Percentiles rank a stretch among this genome's conserved stretches.
These are phyloP conservation scores for Forsythia suspensa DNA, from an alignment of 257 asterid species.

Conservation along the genomic window DNA sequence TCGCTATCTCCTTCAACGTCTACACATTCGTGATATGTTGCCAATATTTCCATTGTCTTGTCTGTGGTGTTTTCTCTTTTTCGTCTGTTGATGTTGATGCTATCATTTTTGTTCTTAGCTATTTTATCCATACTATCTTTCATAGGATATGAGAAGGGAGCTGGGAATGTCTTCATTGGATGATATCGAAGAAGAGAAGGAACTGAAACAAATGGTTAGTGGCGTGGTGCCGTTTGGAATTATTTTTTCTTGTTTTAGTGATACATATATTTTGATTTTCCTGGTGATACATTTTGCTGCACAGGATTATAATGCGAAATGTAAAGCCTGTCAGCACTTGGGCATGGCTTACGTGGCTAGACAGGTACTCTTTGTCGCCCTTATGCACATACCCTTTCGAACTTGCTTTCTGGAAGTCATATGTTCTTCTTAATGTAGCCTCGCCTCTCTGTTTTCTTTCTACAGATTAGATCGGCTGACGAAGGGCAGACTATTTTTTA, in stretches of 20 bases:
- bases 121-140: background rate
- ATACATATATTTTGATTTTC: background rate
- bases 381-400: background rate
- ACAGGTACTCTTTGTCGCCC: slow-evolving; percentile 50
- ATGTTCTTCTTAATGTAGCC: background rate
- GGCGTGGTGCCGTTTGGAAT: slow-evolving; percentile 19
- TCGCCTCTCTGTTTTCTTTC: background rate
- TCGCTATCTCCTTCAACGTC: background rate
- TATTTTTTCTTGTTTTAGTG: background rate
- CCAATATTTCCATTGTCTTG: background rate
- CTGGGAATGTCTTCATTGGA: slow-evolving; percentile 75
- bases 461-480: slow-evolving; percentile 91
- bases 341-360: slow-evolving; percentile 83
- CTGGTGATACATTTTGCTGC: slow-evolving; percentile 11
- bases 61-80: background rate
- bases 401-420: background rate
- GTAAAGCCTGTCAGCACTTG: slow-evolving; percentile 80
- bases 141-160: slow-evolving; percentile 81
- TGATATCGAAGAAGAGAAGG: slow-evolving; percentile 84
- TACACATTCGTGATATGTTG: background rate
- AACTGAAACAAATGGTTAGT: slow-evolving; percentile 83
- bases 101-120: background rate
- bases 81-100: background rate
- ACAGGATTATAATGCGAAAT: slow-evolving; percentile 91
- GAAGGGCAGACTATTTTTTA: slow-evolving; percentile 97